These are phyloP conservation scores for Hypoxylon fuscum DNA, from an alignment of 495 filamentous ascomycete genomes.

Conservation along the genomic window DNA sequence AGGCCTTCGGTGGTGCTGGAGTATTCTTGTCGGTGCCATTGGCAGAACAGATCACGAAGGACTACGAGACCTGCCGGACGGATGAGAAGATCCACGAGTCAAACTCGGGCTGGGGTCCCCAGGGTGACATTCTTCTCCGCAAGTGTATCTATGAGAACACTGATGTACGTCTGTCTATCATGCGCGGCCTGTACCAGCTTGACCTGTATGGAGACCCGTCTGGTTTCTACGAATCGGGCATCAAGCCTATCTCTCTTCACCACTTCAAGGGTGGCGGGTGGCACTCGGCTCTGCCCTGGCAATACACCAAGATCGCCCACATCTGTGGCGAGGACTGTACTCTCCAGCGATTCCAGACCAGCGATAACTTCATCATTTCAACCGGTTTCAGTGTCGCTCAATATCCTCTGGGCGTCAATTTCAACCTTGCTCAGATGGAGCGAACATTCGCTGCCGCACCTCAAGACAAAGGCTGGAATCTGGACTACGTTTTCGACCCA, in stretches of 20 bases:
- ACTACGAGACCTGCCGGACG: slow-evolving; percentile 64
- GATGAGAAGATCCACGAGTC: slow-evolving; percentile 59
- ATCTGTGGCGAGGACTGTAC: slow-evolving; percentile 71
- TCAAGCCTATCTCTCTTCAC: slow-evolving; percentile 70
- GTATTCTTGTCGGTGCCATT: slow-evolving; percentile 74
- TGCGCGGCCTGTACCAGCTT: slow-evolving; percentile 72
- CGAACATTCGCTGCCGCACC: slow-evolving; percentile 68
- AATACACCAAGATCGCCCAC: slow-evolving; percentile 71
- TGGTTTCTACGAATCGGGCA: slow-evolving; percentile 73
- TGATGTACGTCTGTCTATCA: slow-evolving; percentile 65
- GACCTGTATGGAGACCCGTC: slow-evolving; percentile 72
- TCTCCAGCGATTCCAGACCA: slow-evolving; percentile 71
- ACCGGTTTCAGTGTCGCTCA: slow-evolving; percentile 72
- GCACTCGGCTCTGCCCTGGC: slow-evolving; percentile 63
- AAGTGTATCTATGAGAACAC: slow-evolving; percentile 74
- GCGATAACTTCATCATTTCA: slow-evolving; percentile 69
- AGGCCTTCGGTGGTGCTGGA: slow-evolving; percentile 77
- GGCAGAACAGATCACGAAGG: slow-evolving; percentile 65
- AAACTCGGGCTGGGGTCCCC: slow-evolving; percentile 63
- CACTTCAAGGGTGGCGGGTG: slow-evolving; percentile 68
- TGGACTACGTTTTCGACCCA: slow-evolving; percentile 62
- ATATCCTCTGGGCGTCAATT: slow-evolving; percentile 65
- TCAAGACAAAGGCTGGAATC: slow-evolving; percentile 62
- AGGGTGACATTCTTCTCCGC: slow-evolving; percentile 72
- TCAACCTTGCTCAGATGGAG: slow-evolving; percentile 71